Conservation (phyloP, 352 stramenopile species). For the Phytophthora ramorum region DNA sequence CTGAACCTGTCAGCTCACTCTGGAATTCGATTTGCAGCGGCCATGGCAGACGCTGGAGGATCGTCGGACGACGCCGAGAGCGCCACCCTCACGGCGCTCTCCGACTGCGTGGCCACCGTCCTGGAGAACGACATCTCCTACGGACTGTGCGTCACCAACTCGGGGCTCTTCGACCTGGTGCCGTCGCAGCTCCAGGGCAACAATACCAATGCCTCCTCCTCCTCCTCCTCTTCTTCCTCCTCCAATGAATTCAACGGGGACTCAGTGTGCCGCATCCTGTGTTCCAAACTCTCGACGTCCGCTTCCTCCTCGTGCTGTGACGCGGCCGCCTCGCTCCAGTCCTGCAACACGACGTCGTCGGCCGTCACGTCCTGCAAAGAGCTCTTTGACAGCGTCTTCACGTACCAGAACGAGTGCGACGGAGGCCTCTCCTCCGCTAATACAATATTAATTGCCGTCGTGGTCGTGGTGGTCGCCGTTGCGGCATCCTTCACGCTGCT, state of each 20-base stretch:
- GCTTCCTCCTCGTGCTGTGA: conserved; percentile 48
- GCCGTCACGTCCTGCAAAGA: conserved; percentile 41
- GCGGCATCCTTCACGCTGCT: conserved; percentile 30
- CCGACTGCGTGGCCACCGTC: conserved; percentile 42
- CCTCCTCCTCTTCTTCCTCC: conserved; percentile 10
- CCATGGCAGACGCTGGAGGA: conserved; percentile 35
- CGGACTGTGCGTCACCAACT: conserved; percentile 67
- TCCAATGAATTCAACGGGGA: conserved; percentile 18
- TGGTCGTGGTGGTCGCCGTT: not conserved
- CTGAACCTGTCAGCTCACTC: conserved; percentile 6
- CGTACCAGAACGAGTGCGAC: conserved; percentile 52
- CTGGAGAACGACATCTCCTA: conserved; percentile 51
- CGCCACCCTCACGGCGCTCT: conserved; percentile 38
- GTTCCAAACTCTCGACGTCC: conserved; percentile 32
- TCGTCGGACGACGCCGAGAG: conserved; percentile 36
- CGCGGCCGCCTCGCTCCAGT: conserved; percentile 22
- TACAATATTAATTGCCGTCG: conserved; percentile 33
- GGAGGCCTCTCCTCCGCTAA: conserved; percentile 42
- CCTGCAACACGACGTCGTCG: conserved; percentile 40
- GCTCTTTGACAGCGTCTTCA: conserved; percentile 53
- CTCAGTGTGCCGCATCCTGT: conserved; percentile 48
- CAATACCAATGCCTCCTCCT: conserved; percentile 11
- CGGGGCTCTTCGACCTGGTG: conserved; percentile 55
- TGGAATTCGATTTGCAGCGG: not conserved
- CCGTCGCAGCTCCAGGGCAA: conserved; percentile 17